Evolutionary conservation across 2,329 filamentous ascomycete species (phyloP).

Genomic region (Aspergillus ruber): DNA sequence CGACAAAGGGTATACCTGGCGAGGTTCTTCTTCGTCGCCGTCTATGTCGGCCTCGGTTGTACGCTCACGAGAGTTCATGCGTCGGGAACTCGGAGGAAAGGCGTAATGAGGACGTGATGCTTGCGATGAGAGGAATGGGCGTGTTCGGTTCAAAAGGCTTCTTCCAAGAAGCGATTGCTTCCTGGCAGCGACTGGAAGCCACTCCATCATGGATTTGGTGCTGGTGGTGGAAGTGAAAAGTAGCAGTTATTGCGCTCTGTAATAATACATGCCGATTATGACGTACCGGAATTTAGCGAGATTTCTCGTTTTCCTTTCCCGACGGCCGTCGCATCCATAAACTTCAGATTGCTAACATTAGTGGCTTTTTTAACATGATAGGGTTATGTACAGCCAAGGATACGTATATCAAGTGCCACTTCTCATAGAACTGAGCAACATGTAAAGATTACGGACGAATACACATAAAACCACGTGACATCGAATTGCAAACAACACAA

Average conservation of each 20-base stretch:
- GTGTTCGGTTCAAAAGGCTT: neutral
- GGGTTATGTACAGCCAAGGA: too few species aligned
- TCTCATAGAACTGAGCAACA: neutral
- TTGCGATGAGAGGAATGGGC: slow-evolving; percentile 1
- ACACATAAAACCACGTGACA: neutral
- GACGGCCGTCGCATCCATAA: neutral
- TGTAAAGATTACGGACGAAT: neutral
- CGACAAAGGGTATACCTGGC: slow-evolving; percentile 36
- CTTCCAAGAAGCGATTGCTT: slow-evolving; percentile 13
- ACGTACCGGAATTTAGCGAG: neutral
- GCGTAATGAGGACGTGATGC: slow-evolving; percentile 12
- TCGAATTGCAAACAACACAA: slow-evolving; percentile 28
- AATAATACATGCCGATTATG: neutral
- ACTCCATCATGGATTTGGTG: slow-evolving; percentile 19
- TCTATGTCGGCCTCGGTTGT: slow-evolving; percentile 9
- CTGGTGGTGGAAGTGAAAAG: neutral
- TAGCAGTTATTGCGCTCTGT: neutral
- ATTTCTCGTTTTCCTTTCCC: neutral
- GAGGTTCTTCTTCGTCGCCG: slow-evolving; percentile 4
- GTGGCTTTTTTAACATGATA: too few species aligned
- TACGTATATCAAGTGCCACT: neutral
- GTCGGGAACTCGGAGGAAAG: slow-evolving; percentile 13
- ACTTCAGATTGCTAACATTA: too few species aligned
- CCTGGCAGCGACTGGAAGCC: slow-evolving; percentile 12
- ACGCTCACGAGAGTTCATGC: slow-evolving; percentile 12